phyloP scores from a whole-genome alignment of 2,329 filamentous ascomycete species.

The Kalaharituber pfeilii region DNA sequence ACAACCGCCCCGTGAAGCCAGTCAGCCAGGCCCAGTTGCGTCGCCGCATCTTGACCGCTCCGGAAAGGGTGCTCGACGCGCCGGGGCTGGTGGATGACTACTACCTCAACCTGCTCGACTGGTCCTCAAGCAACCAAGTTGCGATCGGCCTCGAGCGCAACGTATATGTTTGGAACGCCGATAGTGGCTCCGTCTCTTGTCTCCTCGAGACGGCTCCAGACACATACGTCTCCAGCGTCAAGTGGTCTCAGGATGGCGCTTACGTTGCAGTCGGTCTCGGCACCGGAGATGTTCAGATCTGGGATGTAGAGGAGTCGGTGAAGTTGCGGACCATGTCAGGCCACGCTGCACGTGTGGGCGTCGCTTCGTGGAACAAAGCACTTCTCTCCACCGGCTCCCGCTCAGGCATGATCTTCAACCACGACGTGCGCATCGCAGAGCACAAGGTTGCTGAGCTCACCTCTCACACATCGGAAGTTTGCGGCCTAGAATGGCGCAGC shows the following conservation, averaged over 20 bases:
- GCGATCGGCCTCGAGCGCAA: conserved; percentile 93
- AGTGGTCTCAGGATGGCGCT: conserved; percentile 94
- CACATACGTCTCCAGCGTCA: conserved; percentile 94
- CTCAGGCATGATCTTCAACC: conserved; percentile 91
- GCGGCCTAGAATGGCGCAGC: conserved; percentile 90
- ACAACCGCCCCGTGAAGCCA: conserved; percentile 86
- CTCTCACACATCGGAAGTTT: conserved; percentile 94
- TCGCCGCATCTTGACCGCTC: conserved; percentile 80
- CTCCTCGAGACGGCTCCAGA: conserved; percentile 75
- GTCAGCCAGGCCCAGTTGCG: conserved; percentile 61
- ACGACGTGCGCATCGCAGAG: conserved; percentile 91
- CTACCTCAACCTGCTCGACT: conserved; percentile 96
- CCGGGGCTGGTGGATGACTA: conserved; percentile 95
- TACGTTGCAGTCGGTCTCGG: conserved; percentile 92
- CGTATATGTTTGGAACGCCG: conserved; percentile 97
- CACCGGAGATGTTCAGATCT: conserved; percentile 94
- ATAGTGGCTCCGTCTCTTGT: conserved; percentile 74
- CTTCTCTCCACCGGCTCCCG: conserved; percentile 86
- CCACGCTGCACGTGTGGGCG: conserved; percentile 87
- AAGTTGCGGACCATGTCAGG: conserved; percentile 98
- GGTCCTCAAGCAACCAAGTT: conserved; percentile 95
- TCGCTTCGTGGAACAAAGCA: conserved; percentile 99
- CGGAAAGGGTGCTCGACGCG: conserved; percentile 89
- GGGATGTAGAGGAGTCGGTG: conserved; percentile 86
- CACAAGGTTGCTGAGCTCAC: conserved; percentile 97